Percentiles rank a stretch among this genome's conserved stretches.
These are phyloP conservation scores for Lodderomyces jiufengensis DNA, from an alignment of 1,139 yeast genomes.

Conservation along the genomic window DNA sequence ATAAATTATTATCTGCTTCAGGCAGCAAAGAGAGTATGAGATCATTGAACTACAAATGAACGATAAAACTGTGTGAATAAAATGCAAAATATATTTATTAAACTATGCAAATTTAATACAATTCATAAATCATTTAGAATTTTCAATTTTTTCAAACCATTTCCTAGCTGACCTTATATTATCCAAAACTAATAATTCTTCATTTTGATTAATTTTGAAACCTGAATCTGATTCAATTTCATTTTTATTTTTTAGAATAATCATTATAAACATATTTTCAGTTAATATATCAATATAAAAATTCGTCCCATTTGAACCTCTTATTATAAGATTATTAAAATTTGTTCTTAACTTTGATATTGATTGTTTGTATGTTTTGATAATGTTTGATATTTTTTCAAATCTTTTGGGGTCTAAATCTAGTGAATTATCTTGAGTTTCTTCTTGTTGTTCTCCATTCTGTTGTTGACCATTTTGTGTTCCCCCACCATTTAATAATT, in stretches of 20 bases:
- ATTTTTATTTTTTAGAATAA: constrained; percentile 46
- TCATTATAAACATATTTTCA: constrained; percentile 73
- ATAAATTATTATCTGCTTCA: too few species aligned
- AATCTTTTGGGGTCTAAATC: constrained; percentile 82
- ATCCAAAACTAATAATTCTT: constrained; percentile 61
- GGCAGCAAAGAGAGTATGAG: too few species aligned
- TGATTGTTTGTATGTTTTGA: constrained; percentile 92
- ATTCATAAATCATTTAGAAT: constrained; percentile 4
- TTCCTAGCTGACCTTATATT: constrained; percentile 65
- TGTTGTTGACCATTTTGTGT: constrained; percentile 3
- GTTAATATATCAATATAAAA: constrained; percentile 67
- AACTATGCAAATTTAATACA: too few species aligned
- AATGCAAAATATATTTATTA: too few species aligned
- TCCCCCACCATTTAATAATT: constrained; percentile 2
- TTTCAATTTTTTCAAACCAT: constrained; percentile 62
- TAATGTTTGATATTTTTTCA: constrained; percentile 89
- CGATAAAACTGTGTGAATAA: too few species aligned
- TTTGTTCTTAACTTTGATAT: constrained; percentile 84
- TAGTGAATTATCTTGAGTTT: constrained; percentile 10
- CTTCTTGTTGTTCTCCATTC: constrained; percentile 13
- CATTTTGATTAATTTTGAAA: constrained; percentile 34
- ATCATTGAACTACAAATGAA: too few species aligned
- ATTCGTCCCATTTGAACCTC: constrained; percentile 69
- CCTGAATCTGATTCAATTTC: constrained; percentile 7
- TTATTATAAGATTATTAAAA: constrained; percentile 71